These are phyloP conservation scores for Penicillium lividum DNA, from an alignment of 495 filamentous ascomycete species.

Conservation along the genomic window DNA sequence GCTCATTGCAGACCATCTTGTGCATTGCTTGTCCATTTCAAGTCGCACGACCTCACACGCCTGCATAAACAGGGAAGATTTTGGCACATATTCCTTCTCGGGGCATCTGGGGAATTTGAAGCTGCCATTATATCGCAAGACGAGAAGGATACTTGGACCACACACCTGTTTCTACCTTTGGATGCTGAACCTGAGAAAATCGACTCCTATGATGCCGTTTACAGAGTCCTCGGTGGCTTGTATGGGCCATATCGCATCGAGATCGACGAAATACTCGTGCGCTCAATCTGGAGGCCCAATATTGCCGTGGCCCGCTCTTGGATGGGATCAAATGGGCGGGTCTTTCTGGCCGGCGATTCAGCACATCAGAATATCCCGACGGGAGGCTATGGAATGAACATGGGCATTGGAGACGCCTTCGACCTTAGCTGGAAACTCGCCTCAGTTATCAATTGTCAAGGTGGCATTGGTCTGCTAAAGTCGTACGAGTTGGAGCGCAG, in stretches of 20 bases:
- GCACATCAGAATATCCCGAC: conserved; percentile 25
- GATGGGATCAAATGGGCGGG: conserved; percentile 19
- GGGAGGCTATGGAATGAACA: conserved; percentile 38
- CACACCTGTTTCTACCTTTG: conserved; percentile 17
- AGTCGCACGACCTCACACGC: conserved; percentile 23
- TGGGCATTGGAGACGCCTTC: conserved; percentile 29
- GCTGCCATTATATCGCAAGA: conserved; percentile 27
- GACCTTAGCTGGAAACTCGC: conserved; percentile 36
- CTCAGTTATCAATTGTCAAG: conserved; percentile 19
- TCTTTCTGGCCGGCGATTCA: conserved; percentile 58
- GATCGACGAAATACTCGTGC: conserved; percentile 30
- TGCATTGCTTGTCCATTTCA: conserved; percentile 32
- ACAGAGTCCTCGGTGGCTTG: conserved; percentile 21
- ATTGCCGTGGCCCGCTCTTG: conserved; percentile 24
- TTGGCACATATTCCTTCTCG: no score
- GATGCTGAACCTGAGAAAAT: conserved; percentile 4
- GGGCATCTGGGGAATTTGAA: no score
- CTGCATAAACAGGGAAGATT: no score
- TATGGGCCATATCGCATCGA: conserved; percentile 12
- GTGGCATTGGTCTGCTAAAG: conserved; percentile 14
- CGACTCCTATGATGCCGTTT: conserved; percentile 20
- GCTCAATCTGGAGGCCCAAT: conserved; percentile 12
- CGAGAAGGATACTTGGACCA: conserved; percentile 31
- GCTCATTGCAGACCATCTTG: conserved; percentile 3
- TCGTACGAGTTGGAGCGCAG: conserved; percentile 31